Conservation (phyloP, 805 yeast species). For the Saturnispora gosingensis region DNA sequence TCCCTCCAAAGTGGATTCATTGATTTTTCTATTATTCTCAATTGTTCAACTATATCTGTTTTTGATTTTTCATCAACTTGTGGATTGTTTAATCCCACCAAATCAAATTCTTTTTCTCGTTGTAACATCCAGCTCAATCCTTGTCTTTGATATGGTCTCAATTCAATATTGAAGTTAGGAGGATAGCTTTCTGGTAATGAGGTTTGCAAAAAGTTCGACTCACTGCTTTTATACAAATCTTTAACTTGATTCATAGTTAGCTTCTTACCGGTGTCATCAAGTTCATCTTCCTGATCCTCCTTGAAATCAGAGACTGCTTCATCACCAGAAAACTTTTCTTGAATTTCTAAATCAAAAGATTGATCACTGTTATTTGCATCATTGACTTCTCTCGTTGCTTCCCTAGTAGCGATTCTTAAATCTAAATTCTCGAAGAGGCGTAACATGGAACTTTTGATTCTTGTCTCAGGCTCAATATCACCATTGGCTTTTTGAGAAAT, state of each 20-base stretch:
- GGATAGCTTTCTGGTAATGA: conserved; percentile 57
- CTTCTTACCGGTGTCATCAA: conserved; percentile 8
- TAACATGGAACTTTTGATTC: conserved; percentile 7
- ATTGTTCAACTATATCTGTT: conserved; percentile 17
- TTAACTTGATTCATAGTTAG: conserved; percentile 65
- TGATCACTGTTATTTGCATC: background rate
- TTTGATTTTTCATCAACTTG: conserved; percentile 17
- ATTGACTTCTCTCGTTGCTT: background rate
- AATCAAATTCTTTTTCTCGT: conserved; percentile 56
- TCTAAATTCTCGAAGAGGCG: conserved; percentile 14
- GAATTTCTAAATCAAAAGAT: conserved; percentile 12
- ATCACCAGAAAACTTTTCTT: conserved; percentile 8
- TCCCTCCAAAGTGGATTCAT: conserved; percentile 84
- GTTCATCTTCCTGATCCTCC: background rate
- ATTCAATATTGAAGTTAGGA: conserved; percentile 41
- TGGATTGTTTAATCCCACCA: conserved; percentile 28
- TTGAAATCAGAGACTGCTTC: background rate
- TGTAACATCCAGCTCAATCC: conserved; percentile 88
- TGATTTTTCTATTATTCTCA: conserved; percentile 33
- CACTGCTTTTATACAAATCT: conserved; percentile 64
- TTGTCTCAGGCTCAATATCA: conserved; percentile 10
- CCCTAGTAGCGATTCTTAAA: conserved; percentile 3
- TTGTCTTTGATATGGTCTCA: conserved; percentile 74
- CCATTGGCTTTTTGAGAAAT: conserved; percentile 6
- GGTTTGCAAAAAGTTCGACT: conserved; percentile 33